Evolutionary conservation across 495 filamentous ascomycete genomes (phyloP), one percentile per base, ranked within the genome.

Genomic region (Penicillium maclennaniae): DNA sequence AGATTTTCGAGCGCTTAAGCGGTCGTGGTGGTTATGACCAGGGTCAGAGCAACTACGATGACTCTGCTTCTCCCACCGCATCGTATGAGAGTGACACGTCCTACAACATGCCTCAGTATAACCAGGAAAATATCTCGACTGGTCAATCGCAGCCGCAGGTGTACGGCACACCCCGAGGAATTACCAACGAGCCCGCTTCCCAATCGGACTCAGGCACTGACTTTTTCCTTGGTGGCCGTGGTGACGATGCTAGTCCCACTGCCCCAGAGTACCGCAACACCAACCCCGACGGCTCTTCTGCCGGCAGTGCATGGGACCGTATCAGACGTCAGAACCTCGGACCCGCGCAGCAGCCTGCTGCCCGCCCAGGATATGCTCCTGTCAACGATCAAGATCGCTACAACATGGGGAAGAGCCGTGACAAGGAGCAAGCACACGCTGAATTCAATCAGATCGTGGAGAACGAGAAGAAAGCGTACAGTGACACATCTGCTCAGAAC

Each of bases 381-480:
- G 1, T 42, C 26, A 41, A 21, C 37, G 47, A 51, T 5, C 56
- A 47, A 39, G 51, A 54, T 39, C 40, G 25, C 23, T 53, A 60
- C 38, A 52, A 63, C 4, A 47, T 38, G 15, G 57, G 58, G 10
- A 40, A 45, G 8, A 55, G 51, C 12, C 51, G 51, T 5, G 72
- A 75, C 41, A 62, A 61, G 43, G 65, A 75, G 26, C 61, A 65
- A 25, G 69, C 71, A 1, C 72, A 70, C 43, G 66, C 67, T 4
- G 69, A 73, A 3, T 77, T 77, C 38, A 69, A 77, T 47, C 59
- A 60, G n/a, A 53, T 77, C 57, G 54, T 77, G 25, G 74, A 77
- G 2, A 59, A 67, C 0, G 74, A 77, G 54, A 53, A 72, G 42
- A 66, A 69, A 28, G 45, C 49, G 7, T 52, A 62, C 12, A 53